These are phyloP conservation scores for Penicillium corylophilum DNA, from an alignment of 2,329 filamentous ascomycete genomes.

Conservation along the genomic window DNA sequence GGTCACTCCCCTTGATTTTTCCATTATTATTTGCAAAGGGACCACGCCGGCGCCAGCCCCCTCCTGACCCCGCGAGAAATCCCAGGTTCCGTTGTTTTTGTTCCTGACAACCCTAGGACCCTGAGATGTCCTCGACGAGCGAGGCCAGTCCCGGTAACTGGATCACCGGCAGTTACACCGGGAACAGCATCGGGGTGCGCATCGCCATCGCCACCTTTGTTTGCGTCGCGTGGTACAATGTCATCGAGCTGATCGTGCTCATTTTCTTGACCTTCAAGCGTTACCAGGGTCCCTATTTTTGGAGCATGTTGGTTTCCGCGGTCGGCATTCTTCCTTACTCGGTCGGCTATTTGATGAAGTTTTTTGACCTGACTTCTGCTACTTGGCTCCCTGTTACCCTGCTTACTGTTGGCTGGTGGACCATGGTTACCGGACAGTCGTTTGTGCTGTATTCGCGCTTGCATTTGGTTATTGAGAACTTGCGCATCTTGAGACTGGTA, in stretches of 20 bases:
- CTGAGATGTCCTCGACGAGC: slow-evolving; percentile 24
- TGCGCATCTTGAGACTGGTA: slow-evolving; percentile 46
- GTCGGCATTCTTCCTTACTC: slow-evolving; percentile 47
- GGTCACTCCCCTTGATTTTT: neutral
- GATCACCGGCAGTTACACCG: slow-evolving; percentile 30
- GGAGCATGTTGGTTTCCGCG: slow-evolving; percentile 47
- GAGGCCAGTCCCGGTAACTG: slow-evolving; percentile 28
- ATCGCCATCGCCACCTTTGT: slow-evolving; percentile 31
- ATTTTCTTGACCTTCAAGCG: slow-evolving; percentile 50
- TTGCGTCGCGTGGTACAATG: slow-evolving; percentile 32
- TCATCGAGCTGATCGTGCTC: slow-evolving; percentile 47
- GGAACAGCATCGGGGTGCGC: slow-evolving; percentile 24
- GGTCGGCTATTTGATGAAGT: slow-evolving; percentile 30
- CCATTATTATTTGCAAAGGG: neutral
- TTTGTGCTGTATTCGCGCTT: slow-evolving; percentile 61
- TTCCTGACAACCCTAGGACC: neutral
- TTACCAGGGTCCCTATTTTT: slow-evolving; percentile 51
- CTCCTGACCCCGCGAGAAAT: slow-evolving; percentile 9
- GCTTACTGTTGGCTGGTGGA: slow-evolving; percentile 53
- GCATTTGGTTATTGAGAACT: slow-evolving; percentile 55
- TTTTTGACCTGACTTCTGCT: slow-evolving; percentile 24
- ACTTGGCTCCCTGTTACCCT: slow-evolving; percentile 34
- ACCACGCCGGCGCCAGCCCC: neutral
- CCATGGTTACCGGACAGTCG: slow-evolving; percentile 60
- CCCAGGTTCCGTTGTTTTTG: neutral